A percentile compares a stretch with the other conserved stretches of the same genome.
phyloP scores from a whole-genome alignment of 495 filamentous ascomycete genomes.

The Evernia prunastri region DNA sequence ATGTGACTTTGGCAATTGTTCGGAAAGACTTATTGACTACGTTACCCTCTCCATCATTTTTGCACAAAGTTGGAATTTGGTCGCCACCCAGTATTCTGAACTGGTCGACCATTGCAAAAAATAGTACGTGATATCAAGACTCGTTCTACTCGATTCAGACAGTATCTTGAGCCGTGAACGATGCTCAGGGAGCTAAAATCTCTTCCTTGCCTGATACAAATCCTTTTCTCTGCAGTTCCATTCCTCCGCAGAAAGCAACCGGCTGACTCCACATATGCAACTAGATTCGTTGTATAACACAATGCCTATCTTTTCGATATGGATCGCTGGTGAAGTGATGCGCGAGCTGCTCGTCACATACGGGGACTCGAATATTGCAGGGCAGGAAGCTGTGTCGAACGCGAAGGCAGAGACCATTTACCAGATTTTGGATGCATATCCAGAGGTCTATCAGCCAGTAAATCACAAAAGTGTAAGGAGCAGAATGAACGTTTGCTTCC shows the following conservation, averaged over 20 bases:
- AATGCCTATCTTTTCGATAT: conserved; percentile 85
- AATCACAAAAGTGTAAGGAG: conserved; percentile 66
- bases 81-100: conserved; percentile 71
- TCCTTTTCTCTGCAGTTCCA: too few species aligned
- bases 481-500: conserved; percentile 90
- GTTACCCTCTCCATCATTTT: conserved; percentile 52
- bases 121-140: conserved; percentile 36
- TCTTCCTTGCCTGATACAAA: too few species aligned
- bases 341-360: conserved; percentile 53
- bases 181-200: too few species aligned
- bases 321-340: conserved; percentile 80
- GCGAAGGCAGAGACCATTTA: conserved; percentile 73
- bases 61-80: conserved; percentile 70
- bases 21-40: conserved; percentile 62
- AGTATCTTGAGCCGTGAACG: not conserved
- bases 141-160: not conserved
- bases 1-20: conserved; percentile 76
- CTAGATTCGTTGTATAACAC: conserved; percentile 81
- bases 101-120: conserved; percentile 75
- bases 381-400: conserved; percentile 61
- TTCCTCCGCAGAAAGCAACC: too few species aligned
- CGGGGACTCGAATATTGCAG: conserved; percentile 57
- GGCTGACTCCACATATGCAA: not conserved
- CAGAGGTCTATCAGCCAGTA: conserved; percentile 63
- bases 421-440: conserved; percentile 61